Percentiles rank a stretch among this genome's conserved stretches.
Conservation (phyloP, 2,329 filamentous ascomycete genomes). For the Cercospora janseana region DNA sequence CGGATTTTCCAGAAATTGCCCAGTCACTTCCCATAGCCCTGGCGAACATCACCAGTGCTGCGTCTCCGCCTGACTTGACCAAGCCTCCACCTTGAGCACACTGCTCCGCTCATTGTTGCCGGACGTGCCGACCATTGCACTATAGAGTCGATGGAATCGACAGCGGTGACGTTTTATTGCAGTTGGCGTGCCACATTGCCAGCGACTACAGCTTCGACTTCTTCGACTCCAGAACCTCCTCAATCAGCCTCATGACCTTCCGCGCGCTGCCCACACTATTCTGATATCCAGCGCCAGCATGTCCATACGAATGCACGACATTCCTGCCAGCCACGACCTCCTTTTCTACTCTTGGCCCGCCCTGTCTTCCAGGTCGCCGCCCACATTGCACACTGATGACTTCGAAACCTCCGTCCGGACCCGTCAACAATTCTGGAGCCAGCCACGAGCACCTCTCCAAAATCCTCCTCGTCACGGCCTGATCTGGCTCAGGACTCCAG, state of each 20-base stretch:
- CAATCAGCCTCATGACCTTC: slow-evolving; percentile 31
- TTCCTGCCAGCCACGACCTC: slow-evolving; percentile 38
- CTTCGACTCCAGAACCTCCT: slow-evolving; percentile 27
- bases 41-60: too few species aligned
- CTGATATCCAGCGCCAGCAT: slow-evolving; percentile 47
- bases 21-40: too few species aligned
- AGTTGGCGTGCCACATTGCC: too few species aligned
- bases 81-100: too few species aligned
- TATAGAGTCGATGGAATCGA: too few species aligned
- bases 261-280: slow-evolving; percentile 35
- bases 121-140: too few species aligned
- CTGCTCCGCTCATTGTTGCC: too few species aligned
- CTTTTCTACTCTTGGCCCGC: slow-evolving; percentile 45
- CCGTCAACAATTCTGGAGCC: slow-evolving; percentile 40
- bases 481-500: slow-evolving; percentile 38
- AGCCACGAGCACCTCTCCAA: slow-evolving; percentile 38
- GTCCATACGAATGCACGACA: slow-evolving; percentile 50
- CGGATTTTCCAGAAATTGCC: too few species aligned
- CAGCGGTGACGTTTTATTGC: too few species aligned
- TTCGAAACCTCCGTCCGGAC: slow-evolving; percentile 42
- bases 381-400: slow-evolving; percentile 46
- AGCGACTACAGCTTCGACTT: slow-evolving; percentile 21
- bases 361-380: slow-evolving; percentile 45
- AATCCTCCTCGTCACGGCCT: slow-evolving; percentile 39
- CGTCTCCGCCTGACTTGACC: too few species aligned